Evolutionary conservation across 345 rosid genomes (phyloP), one percentile per base, ranked within the genome.

Genomic region (Eucalyptus dawsonii): DNA sequence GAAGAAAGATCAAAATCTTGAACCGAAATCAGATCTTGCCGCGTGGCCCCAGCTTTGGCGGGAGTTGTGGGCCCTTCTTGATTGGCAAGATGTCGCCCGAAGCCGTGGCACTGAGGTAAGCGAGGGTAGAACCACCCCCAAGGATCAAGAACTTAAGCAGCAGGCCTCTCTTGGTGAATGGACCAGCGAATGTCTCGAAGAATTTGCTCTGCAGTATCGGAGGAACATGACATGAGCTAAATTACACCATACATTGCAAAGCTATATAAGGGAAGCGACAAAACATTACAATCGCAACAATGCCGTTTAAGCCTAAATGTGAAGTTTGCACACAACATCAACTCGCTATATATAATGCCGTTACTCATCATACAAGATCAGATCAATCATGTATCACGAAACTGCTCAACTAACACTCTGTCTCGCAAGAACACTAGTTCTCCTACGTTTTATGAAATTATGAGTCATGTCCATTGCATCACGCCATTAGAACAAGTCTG

Each of bases 161-260:
- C 88, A 95, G 92, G 65, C 98, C 99, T 94, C 99, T 97, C 96
- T 97, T 96, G 93, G 99, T 95, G 93, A 97, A 97, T 90, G 99
- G 99, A 87, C 95, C 98, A 22, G 95, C 99, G 91, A 94, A 94
- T 90, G 97, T 96, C 95, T 96, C 99, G 89, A 98, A 97, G 97
- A 97, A 98, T 94, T 97, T 98, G 96, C 99, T 97, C 99, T 98
- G 95, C 92, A 92, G 29, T 81, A 87, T 76, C 15, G 9, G 47
- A 16, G 85, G 45, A 40, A 40, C 85, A 40, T 40, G 85, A 76
- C 29, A 72, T 40, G 27, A 72, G 14, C 83, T 37, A 19, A 19
- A 34, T 19, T 11, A 72, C 40, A 42, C 27, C 6, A 72, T 37
- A 72, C 83, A 72, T 34, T 56, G 45, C 45, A 72, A 37, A 72